Conservation (phyloP, 768 basidiomycete species). For the Leccinum broughii region DNA sequence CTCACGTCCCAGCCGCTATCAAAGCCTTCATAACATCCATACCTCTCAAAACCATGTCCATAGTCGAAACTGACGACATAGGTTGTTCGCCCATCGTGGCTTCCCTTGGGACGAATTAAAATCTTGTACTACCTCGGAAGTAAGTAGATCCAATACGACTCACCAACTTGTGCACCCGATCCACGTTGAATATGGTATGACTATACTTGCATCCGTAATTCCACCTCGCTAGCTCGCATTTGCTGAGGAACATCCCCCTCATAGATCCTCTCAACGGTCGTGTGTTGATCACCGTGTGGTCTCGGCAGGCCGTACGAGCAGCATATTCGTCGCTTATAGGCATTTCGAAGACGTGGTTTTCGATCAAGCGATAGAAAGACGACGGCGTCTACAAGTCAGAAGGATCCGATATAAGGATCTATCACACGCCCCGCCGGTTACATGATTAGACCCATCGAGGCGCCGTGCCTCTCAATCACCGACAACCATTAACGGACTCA, state of each 20-base stretch:
- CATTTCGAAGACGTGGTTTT: slow-evolving; percentile 3
- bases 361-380: not conserved
- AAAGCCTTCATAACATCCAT: slow-evolving; percentile 14
- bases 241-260: not conserved
- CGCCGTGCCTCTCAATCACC: not conserved
- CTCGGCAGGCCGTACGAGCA: slow-evolving; percentile 19
- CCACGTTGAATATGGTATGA: slow-evolving; percentile 21
- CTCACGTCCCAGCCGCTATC: slow-evolving; percentile 11
- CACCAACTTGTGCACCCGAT: slow-evolving; percentile 16
- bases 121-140: not conserved
- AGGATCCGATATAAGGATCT: not conserved
- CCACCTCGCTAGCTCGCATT: slow-evolving; percentile 8
- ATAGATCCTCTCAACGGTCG: slow-evolving; percentile 13
- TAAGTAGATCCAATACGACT: not conserved
- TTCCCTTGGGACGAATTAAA: slow-evolving; percentile 1
- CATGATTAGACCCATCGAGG: not conserved
- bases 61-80: slow-evolving; percentile 13
- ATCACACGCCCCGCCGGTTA: not conserved
- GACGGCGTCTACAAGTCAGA: not conserved
- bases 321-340: slow-evolving; percentile 21
- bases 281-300: slow-evolving; percentile 13
- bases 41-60: slow-evolving; percentile 17
- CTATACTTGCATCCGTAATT: slow-evolving; percentile 15
- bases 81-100: slow-evolving; percentile 3
- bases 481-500: not conserved